These are phyloP conservation scores for Candida vartiovaarae DNA, from an alignment of 805 yeast genomes.

Conservation along the genomic window DNA sequence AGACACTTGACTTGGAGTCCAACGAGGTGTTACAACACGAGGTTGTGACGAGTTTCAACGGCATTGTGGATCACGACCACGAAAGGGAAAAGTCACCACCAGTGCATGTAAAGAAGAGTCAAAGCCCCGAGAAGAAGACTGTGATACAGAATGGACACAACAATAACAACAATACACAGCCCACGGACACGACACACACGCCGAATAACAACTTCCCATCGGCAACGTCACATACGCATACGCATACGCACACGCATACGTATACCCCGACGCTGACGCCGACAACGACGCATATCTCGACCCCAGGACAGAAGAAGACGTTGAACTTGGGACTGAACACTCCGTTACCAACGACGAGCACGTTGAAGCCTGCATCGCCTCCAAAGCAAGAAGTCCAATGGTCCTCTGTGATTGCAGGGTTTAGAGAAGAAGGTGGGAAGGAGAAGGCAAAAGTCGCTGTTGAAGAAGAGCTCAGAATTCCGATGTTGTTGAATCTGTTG, in stretches of 20 bases:
- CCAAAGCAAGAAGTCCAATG: constrained; percentile 48
- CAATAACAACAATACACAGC: neutral
- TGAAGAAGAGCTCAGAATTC: neutral
- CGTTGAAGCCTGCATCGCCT: constrained; percentile 44
- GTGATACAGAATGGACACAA: neutral
- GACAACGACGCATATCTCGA: neutral
- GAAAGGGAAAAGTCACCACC: constrained; percentile 1
- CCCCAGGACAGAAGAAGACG: constrained; percentile 5
- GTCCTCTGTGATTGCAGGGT: constrained; percentile 28
- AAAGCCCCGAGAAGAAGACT: constrained; percentile 1
- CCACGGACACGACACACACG: neutral
- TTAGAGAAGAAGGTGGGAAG: neutral
- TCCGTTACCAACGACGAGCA: constrained; percentile 2
- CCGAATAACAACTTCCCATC: too few relatives aligned
- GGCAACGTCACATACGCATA: too few relatives aligned
- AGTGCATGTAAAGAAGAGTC: neutral
- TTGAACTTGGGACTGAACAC: constrained; percentile 1
- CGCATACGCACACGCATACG: too few relatives aligned
- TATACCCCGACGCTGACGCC: too few relatives aligned
- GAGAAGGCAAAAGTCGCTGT: neutral
- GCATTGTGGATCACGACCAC: constrained; percentile 3
- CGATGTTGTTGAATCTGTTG: too few relatives aligned
- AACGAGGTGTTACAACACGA: constrained; percentile 42
- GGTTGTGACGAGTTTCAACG: constrained; percentile 30
- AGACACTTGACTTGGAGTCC: constrained; percentile 66